Conservation (phyloP, 2,329 filamentous ascomycete species). For the Orbilia javanica region DNA sequence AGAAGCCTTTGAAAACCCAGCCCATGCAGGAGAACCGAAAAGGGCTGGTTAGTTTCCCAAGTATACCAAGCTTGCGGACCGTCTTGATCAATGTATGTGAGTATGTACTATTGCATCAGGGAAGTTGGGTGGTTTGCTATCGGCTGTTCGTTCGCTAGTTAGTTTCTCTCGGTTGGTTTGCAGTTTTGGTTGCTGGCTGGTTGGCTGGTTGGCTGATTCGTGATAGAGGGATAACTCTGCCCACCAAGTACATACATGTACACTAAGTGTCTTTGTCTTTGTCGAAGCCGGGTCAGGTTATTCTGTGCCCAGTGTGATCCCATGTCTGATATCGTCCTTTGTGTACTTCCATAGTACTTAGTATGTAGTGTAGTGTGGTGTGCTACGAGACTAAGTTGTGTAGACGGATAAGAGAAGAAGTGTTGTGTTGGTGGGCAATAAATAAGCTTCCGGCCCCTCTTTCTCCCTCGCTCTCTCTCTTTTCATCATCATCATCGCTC, state of each 20-base stretch:
- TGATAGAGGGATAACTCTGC: too few species aligned
- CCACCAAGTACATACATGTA: too few species aligned
- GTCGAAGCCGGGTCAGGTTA: background rate
- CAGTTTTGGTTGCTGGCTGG: too few species aligned
- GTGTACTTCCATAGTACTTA: too few species aligned
- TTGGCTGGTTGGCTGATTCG: background rate
- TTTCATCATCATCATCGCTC: slow-evolving; percentile 3
- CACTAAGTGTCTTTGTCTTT: too few species aligned
- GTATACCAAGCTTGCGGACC: background rate
- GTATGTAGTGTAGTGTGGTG: background rate
- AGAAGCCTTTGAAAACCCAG: background rate
- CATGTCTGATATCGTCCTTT: too few species aligned
- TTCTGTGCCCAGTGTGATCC: background rate
- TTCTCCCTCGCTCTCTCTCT: background rate
- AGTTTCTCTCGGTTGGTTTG: background rate
- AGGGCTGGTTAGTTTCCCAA: background rate
- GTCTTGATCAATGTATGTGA: background rate
- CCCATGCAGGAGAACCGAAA: background rate
- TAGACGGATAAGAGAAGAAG: background rate
- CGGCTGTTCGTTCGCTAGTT: background rate
- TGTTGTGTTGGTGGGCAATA: slow-evolving; percentile 42
- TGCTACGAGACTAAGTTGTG: too few species aligned
- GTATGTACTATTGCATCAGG: background rate
- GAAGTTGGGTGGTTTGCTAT: background rate
- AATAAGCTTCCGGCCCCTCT: slow-evolving; percentile 49